A percentile compares a stretch with the other conserved stretches of the same genome.
These are phyloP conservation scores for Silene conica DNA, from an alignment of 148 eudicot species.

Conservation along the genomic window DNA sequence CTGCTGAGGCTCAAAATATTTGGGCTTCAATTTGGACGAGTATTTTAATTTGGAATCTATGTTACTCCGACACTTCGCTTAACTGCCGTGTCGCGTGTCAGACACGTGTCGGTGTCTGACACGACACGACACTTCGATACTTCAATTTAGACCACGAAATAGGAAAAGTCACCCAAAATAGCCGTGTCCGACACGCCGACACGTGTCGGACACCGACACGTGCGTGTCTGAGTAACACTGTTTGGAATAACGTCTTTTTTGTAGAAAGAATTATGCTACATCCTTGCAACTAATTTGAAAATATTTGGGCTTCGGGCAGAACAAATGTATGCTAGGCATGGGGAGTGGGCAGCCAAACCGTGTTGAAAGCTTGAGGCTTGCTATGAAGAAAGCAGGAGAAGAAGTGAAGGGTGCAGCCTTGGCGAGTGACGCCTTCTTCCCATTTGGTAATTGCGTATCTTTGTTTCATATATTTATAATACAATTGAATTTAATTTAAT, in stretches of 20 bases:
- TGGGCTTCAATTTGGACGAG: not conserved
- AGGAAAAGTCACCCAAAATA: too few relatives aligned
- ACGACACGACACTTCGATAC: too few relatives aligned
- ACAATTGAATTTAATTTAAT: not conserved
- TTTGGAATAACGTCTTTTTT: not conserved
- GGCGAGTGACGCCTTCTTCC: conserved; percentile 99
- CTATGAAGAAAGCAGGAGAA: conserved; percentile 85
- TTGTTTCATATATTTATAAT: not conserved
- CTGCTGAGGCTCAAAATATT: too few relatives aligned
- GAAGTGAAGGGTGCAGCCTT: conserved; percentile 90
- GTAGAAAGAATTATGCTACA: not conserved
- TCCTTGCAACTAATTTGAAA: not conserved
- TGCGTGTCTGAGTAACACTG: too few relatives aligned
- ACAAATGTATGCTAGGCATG: conserved; percentile 91
- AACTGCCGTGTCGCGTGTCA: too few relatives aligned
- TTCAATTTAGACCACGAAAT: too few relatives aligned
- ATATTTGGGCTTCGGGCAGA: conserved; percentile 45
- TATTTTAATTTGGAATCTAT: not conserved
- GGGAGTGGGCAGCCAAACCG: conserved; percentile 99
- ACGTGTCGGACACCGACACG: too few relatives aligned
- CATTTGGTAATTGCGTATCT: conserved; percentile 64
- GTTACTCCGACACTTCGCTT: too few relatives aligned
- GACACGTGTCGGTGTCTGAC: too few relatives aligned
- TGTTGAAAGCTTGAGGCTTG: conserved; percentile 87
- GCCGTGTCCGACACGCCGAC: too few relatives aligned